Evolutionary conservation across 176 grass and related monocot genomes (phyloP).

Genomic region (Oryza nivara): DNA sequence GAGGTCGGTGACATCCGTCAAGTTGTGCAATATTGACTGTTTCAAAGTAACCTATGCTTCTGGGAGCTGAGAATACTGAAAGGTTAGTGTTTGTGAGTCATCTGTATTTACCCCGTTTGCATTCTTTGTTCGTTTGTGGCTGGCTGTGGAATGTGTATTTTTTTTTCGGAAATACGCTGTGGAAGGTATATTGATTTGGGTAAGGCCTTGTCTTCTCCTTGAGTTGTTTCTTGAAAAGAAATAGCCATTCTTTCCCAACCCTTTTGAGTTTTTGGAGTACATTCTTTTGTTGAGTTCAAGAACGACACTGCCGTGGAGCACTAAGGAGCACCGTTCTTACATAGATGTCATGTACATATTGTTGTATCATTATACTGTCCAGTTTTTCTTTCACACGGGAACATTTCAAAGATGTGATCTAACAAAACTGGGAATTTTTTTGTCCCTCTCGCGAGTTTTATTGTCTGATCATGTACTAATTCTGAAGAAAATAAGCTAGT

Average conservation of each 20-base stretch:
- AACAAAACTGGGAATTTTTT: slow-evolving; percentile 4
- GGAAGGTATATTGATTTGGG: slow-evolving; percentile 17
- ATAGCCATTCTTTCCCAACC: slow-evolving; percentile 21
- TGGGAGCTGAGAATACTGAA: slow-evolving; percentile 56
- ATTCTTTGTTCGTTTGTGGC: slow-evolving; percentile 53
- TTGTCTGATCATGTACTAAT: not conserved
- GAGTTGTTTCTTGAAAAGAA: slow-evolving; percentile 40
- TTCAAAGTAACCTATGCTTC: slow-evolving; percentile 80
- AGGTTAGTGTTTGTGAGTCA: slow-evolving; percentile 51
- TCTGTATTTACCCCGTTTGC: slow-evolving; percentile 43
- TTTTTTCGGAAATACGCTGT: too few species aligned
- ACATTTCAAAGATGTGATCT: not conserved
- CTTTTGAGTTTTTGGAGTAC: not conserved
- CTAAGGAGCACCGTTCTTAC: not conserved
- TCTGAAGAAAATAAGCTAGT: not conserved
- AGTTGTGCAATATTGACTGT: slow-evolving; percentile 93
- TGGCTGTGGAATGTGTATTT: slow-evolving; percentile 7
- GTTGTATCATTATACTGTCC: slow-evolving; percentile 14
- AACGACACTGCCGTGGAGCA: not conserved
- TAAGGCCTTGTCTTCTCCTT: not conserved
- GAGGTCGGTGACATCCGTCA: slow-evolving; percentile 82
- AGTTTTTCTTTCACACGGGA: not conserved
- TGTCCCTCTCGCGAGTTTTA: not conserved
- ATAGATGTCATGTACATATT: slow-evolving; percentile 43
- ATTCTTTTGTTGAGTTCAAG: slow-evolving; percentile 26